phyloP scores from a whole-genome alignment of 1,139 yeast genomes.

The Yamadazyma atlantica region DNA sequence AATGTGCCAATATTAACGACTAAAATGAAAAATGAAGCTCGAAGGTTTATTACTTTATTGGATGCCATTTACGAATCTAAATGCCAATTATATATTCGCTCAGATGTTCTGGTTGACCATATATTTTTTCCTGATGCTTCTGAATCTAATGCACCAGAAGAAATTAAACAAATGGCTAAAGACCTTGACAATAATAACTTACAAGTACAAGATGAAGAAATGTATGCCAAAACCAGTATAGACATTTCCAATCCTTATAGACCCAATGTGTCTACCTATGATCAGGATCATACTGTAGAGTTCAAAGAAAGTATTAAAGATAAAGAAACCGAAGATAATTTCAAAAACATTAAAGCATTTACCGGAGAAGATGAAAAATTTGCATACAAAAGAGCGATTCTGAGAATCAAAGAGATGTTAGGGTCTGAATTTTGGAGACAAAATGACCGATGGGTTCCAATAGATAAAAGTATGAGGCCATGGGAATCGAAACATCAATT shows the following conservation, averaged over 20 bases:
- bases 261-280: constrained; percentile 67
- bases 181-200: constrained; percentile 25
- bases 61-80: constrained; percentile 71
- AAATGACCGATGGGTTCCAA: constrained; percentile 52
- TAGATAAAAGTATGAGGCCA: constrained; percentile 53
- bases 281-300: constrained; percentile 37
- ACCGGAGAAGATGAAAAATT: constrained; percentile 80
- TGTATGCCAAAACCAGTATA: constrained; percentile 63
- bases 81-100: constrained; percentile 55
- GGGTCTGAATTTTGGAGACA: constrained; percentile 54
- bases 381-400: constrained; percentile 72
- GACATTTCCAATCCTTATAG: constrained; percentile 65
- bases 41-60: constrained; percentile 62
- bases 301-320: constrained; percentile 27
- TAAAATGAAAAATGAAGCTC: constrained; percentile 65
- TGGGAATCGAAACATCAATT: constrained; percentile 47
- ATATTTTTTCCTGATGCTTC: constrained; percentile 59
- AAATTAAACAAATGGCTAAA: constrained; percentile 14
- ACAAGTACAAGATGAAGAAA: constrained; percentile 63
- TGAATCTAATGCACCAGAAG: constrained; percentile 18
- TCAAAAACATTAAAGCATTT: constrained; percentile 53
- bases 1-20: constrained; percentile 61
- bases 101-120: constrained; percentile 49
- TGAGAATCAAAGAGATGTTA: constrained; percentile 68
- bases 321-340: constrained; percentile 25